These are phyloP conservation scores for Penicillium arizonense DNA, from an alignment of 495 filamentous ascomycete genomes.

Conservation along the genomic window DNA sequence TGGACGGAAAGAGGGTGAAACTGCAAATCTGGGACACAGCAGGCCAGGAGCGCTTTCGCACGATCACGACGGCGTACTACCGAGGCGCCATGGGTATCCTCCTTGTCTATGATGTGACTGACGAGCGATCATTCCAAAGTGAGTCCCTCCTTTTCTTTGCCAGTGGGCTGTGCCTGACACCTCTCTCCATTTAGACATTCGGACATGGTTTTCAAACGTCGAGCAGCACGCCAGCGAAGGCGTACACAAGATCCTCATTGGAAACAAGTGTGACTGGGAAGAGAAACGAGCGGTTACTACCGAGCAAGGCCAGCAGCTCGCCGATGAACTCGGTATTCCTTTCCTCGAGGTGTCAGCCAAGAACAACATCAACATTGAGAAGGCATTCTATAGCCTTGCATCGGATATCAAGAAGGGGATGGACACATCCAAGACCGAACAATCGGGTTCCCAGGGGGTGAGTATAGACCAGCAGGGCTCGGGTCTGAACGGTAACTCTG, in stretches of 20 bases:
- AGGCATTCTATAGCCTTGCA: slow-evolving; percentile 95
- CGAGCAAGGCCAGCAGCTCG: slow-evolving; percentile 88
- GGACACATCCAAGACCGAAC: slow-evolving; percentile 74
- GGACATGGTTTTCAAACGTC: slow-evolving; percentile 98
- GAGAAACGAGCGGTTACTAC: slow-evolving; percentile 94
- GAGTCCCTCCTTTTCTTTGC: slow-evolving; percentile 32
- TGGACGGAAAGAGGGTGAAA: slow-evolving; percentile 97
- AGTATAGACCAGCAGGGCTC: slow-evolving; percentile 66
- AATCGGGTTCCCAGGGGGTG: slow-evolving; percentile 60
- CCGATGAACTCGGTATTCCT: slow-evolving; percentile 94
- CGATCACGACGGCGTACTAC: slow-evolving; percentile 98
- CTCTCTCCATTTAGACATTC: slow-evolving; percentile 67
- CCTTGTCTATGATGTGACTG: slow-evolving; percentile 97
- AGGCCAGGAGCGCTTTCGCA: slow-evolving; percentile 95
- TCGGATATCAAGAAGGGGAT: slow-evolving; percentile 92
- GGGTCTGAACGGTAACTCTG: slow-evolving; percentile 55
- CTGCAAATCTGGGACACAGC: slow-evolving; percentile 99
- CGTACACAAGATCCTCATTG: slow-evolving; percentile 99
- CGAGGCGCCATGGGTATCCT: slow-evolving; percentile 97
- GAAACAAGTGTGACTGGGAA: slow-evolving; percentile 99
- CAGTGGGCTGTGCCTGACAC: not conserved
- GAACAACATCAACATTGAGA: slow-evolving; percentile 99
- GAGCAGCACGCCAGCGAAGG: slow-evolving; percentile 99
- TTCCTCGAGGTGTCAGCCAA: slow-evolving; percentile 99
- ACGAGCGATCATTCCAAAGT: slow-evolving; percentile 98